Base-by-base conservation (phyloP, 108 stramenopile genomes). In the Conticribra guillardii region DNA sequence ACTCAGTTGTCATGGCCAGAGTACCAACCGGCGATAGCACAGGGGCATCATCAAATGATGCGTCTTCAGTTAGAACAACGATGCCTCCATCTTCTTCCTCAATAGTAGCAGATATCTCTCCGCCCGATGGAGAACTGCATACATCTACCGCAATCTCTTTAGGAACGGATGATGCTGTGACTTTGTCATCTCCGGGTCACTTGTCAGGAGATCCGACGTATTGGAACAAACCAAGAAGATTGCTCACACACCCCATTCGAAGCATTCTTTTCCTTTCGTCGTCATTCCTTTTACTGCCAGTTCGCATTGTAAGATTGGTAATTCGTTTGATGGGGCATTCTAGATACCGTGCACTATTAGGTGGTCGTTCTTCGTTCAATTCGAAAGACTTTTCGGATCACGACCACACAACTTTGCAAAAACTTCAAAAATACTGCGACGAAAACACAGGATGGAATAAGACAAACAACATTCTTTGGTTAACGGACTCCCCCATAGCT, bases 391-490 rank as follows among this genome's bases (percentile, higher is more conserved):
- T 54, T 50, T 49, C 61, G 9, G 21, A 67, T 32, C 37, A 53
- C 22, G 75, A 76, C 47, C 51, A 63, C 4, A 17, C 49, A 9
- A 33, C 57, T 14, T 24, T 76, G 26, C 67, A 76, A 57, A 58
- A 76, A 61, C 56, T 76, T 28, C 67, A 76, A 33, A 32, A 59
- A 2, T 33, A 69, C 18, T 63, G 60, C 32, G 67, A 76, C 18
- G 67, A 76, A 27, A 59, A 48, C 22, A 44, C 67, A 1, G 71
- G 71, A 14, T 76, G 67, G 67, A 41, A 68, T n/a, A 68, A 76
- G 41, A 93, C 88, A 47, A 85, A 84, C 53, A 87, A 91, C 48
- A 83, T 88, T 18, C 63, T 94, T 2, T 90, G 87, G 85, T 48
- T 94, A 28, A 83, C 85, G 2, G 85, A 88, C 62, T 81, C 88